Evolutionary conservation across 2,329 filamentous ascomycete genomes (phyloP).

Genomic region (Colletotrichum lupini): DNA sequence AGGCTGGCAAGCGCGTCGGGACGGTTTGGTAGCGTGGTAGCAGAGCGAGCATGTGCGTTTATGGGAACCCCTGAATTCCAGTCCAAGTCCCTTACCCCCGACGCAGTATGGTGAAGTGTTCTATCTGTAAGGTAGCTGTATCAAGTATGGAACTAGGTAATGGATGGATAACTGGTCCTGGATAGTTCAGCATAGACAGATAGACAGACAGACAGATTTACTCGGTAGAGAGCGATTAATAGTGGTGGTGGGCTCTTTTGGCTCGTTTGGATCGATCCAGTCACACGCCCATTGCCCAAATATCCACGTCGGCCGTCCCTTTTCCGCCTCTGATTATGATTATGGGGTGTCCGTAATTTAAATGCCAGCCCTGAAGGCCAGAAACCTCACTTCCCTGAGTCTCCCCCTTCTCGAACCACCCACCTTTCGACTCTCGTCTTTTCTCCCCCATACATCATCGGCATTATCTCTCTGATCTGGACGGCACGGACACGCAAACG

Average conservation of each 20-base stretch:
- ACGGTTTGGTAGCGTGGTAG: constrained; percentile 11
- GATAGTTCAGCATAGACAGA: neutral
- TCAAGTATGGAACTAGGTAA: too few species aligned
- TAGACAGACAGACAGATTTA: too few species aligned
- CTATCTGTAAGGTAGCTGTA: neutral
- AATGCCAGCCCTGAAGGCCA: constrained; percentile 33
- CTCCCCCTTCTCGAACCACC: constrained; percentile 33
- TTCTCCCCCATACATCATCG: neutral
- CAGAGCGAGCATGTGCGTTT: constrained; percentile 27
- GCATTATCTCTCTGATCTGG: neutral
- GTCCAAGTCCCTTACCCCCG: neutral
- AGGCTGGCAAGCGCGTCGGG: constrained; percentile 19
- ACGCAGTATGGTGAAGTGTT: neutral
- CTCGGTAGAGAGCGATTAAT: neutral
- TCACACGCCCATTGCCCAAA: neutral
- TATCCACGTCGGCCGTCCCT: neutral
- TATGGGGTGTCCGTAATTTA: constrained; percentile 36
- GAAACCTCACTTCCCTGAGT: constrained; percentile 19
- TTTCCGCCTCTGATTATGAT: constrained; percentile 22
- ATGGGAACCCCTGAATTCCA: constrained; percentile 34
- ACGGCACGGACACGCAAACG: constrained; percentile 11
- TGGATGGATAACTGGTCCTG: neutral
- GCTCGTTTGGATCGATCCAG: constrained; percentile 23
- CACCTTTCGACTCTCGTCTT: neutral
- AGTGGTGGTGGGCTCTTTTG: constrained; percentile 4